phyloP scores from a whole-genome alignment of 192 early-diverging fungal species.

The Allomyces macrogynus region DNA sequence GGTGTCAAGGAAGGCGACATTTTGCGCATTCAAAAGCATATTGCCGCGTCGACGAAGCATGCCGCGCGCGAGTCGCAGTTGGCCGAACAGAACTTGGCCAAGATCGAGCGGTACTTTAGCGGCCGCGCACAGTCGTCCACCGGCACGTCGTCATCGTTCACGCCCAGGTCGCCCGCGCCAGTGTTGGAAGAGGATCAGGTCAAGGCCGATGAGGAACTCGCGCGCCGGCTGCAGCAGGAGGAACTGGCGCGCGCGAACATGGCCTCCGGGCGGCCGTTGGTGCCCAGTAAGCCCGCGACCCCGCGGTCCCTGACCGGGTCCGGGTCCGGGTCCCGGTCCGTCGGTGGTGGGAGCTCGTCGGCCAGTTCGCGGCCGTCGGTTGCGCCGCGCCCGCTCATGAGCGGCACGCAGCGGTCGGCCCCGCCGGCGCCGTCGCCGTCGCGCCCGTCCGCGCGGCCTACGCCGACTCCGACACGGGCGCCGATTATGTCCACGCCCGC shows the following conservation, averaged over 20 bases:
- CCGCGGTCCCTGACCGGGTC: too few relatives aligned
- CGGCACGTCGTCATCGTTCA: background rate
- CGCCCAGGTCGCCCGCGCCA: background rate
- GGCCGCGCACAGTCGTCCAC: background rate
- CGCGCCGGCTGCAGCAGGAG: background rate
- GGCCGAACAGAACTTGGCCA: background rate
- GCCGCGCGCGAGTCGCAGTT: background rate
- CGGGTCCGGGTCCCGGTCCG: too few relatives aligned
- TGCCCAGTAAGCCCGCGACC: too few relatives aligned
- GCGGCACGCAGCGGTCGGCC: background rate
- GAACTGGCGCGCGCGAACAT: background rate
- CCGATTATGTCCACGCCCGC: background rate
- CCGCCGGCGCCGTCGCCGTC: background rate
- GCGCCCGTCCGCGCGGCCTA: background rate
- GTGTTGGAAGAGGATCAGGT: background rate
- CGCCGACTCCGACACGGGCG: background rate
- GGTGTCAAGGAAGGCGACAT: conserved; percentile 74
- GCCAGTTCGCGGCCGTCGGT: too few relatives aligned
- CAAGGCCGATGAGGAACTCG: background rate
- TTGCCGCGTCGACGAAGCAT: conserved; percentile 11
- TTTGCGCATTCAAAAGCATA: conserved; percentile 45
- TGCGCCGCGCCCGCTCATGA: background rate
- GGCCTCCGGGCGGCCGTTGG: background rate
- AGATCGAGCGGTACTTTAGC: background rate
- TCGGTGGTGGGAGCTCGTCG: too few relatives aligned